Base-by-base conservation (phyloP, 2,329 filamentous ascomycete genomes). In the Cladosporium sphaerospermum region DNA sequence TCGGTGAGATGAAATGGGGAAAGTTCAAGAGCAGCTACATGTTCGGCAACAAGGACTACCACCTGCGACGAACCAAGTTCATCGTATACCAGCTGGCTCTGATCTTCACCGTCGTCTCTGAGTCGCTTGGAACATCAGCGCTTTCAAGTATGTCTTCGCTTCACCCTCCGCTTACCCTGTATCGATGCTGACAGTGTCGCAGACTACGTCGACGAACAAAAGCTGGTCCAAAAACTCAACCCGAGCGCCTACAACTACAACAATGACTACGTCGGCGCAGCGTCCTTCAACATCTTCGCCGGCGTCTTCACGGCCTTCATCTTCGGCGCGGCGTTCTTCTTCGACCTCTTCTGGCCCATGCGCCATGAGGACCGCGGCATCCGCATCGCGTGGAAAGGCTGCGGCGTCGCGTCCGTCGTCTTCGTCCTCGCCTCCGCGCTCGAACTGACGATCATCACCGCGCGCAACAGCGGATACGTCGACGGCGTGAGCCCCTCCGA, bases 311-410 rank as follows among this genome's bases (percentile, higher is more conserved):
- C 81, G 8, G 79, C 79, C 11, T 78, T 75, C 43, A 76, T 82
- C 59, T 82, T 83, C 59, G 79, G 79, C 18, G 74, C 75, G 0
- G 79, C 75, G 0, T 82, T 82, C 70, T 82, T 82, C 70, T 81
- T 82, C 65, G 80, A 82, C 61, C 73, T 83, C 3, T 81, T 82
- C 67, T 82, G 78, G 77, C 79, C 79, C 0, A 78, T 79, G 48
- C 72, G 79, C 45, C 63, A 70, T 9, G 79, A 83, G 56, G 74
- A 69, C 3, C 62, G 56, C 16, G 63, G 69, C 16, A 78, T 82
- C 3, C 74, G 75, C 45, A 59, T 74, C n/a, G 75, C 78, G 1
- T 83, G 79, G 80, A 78, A 73, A 60, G 69, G 76, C 9, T 78
- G 72, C 56, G 75, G 75, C 0, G 64, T 80, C 1, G 61, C 78